Conservation (phyloP, 306 rosid species). For the Dicorynia guianensis region DNA sequence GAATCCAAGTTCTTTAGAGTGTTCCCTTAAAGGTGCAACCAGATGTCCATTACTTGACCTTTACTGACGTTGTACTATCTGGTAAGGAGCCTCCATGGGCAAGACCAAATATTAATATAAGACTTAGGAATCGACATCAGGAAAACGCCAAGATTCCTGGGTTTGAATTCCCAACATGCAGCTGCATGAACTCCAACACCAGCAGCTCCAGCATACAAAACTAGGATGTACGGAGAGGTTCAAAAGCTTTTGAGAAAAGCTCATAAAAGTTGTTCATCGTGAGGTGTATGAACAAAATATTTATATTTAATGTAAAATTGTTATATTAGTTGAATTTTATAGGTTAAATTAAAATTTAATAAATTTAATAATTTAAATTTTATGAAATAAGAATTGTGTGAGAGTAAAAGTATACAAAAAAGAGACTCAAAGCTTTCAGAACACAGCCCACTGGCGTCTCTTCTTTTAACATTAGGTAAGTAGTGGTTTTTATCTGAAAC, state of each 20-base stretch:
- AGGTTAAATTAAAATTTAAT: too few relatives aligned
- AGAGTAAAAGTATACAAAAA: too few relatives aligned
- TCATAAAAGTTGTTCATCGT: too few relatives aligned
- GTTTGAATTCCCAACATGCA: conserved; percentile 44
- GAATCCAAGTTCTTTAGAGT: conserved; percentile 19
- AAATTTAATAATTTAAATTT: too few relatives aligned
- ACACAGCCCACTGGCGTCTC: conserved; percentile 52
- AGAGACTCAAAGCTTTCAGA: not conserved
- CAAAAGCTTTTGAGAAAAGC: conserved; percentile 30
- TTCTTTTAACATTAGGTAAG: conserved; percentile 57
- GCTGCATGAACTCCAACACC: not conserved
- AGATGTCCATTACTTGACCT: conserved; percentile 18
- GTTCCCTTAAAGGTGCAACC: conserved; percentile 30
- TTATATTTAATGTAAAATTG: too few relatives aligned
- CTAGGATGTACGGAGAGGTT: conserved; percentile 35
- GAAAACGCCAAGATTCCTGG: conserved; percentile 36
- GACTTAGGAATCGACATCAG: conserved; percentile 13
- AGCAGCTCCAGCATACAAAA: conserved; percentile 25
- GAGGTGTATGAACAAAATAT: too few relatives aligned
- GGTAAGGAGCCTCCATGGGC: conserved; percentile 16
- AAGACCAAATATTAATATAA: not conserved
- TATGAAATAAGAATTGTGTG: too few relatives aligned
- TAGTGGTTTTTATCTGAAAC: conserved; percentile 41
- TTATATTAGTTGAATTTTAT: too few relatives aligned
- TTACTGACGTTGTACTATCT: conserved; percentile 18